Base-by-base conservation (phyloP, 306 rosid species). In the Prunus dulcis region DNA sequence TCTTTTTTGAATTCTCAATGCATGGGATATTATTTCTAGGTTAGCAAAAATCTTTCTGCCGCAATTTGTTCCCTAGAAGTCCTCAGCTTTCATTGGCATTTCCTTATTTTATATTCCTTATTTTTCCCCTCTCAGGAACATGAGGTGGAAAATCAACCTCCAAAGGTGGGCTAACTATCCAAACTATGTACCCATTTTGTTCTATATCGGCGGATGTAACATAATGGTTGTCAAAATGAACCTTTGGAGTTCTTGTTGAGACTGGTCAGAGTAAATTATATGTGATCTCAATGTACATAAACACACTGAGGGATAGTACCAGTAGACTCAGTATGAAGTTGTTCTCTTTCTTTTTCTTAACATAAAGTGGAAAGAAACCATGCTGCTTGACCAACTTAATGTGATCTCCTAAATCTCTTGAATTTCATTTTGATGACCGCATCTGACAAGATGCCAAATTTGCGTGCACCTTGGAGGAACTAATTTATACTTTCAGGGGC, bases 81-180 rank as follows among this genome's bases (percentile, higher is more conserved):
- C 20, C 7, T 52, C 3, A 71, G 47, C 52, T n/a, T 20, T 43
- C 6, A 14, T 43, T 22, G 49, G 15, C n/a, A n/a, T 68, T 66
- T 78, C 45, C 69, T 72, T 34, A n/a, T 75, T 78, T 74, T 41
- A 46, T 49, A 4, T 19, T 47, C 30, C 60, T 7, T 46, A 28
- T 8, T 52, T 62, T 80, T 77, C 63, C 60, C 41, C 71, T 73
- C 13, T 45, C 84, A 89, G 92, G 90, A 85, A 72, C 76, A 34
- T 49, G 83, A 87, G 55, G 73, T 74, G 32, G 82, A 34, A 72
- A 85, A 51, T 15, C 81, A 84, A 77, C 73, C 86, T 77, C 55
- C 80, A 25, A 64, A 69, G 60, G 81, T 57, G 28, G 75, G 43
- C 65, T 81, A 67, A 64, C 45, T 28, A 43, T 75, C 72, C 72